phyloP scores from a whole-genome alignment of 2,329 filamentous ascomycete genomes.

The Nectriaceae sp. region DNA sequence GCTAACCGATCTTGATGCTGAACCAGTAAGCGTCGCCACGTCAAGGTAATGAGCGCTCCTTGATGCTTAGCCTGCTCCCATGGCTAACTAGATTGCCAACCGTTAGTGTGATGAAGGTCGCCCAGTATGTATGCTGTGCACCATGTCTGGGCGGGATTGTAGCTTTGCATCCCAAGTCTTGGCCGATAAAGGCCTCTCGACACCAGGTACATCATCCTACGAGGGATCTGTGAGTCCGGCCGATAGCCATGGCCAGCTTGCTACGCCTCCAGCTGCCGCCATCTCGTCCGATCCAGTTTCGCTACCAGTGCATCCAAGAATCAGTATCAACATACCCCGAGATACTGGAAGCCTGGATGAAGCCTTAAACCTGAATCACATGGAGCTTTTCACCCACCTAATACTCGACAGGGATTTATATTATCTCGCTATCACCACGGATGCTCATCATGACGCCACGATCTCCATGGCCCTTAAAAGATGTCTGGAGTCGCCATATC shows the following conservation, averaged over 20 bases:
- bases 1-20: not conserved
- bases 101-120: conserved; percentile 20
- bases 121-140: conserved; percentile 15
- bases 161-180: conserved; percentile 6
- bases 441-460: not conserved
- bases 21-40: conserved; percentile 14
- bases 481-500: conserved; percentile 9
- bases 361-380: not conserved
- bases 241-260: not conserved
- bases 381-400: not conserved
- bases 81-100: not conserved
- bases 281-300: not conserved
- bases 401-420: not conserved
- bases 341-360: not conserved
- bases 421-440: not conserved
- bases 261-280: not conserved
- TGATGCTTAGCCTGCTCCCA: not conserved
- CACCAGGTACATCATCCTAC: not conserved
- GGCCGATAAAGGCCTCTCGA: not conserved
- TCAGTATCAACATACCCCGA: not conserved
- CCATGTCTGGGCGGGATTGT: conserved; percentile 8
- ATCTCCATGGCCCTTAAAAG: not conserved
- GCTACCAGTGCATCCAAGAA: not conserved
- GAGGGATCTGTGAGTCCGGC: not conserved
- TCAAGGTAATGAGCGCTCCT: conserved; percentile 14